Evolutionary conservation across 2,329 filamentous ascomycete species (phyloP).

Genomic region (Delphinella strobiligena): DNA sequence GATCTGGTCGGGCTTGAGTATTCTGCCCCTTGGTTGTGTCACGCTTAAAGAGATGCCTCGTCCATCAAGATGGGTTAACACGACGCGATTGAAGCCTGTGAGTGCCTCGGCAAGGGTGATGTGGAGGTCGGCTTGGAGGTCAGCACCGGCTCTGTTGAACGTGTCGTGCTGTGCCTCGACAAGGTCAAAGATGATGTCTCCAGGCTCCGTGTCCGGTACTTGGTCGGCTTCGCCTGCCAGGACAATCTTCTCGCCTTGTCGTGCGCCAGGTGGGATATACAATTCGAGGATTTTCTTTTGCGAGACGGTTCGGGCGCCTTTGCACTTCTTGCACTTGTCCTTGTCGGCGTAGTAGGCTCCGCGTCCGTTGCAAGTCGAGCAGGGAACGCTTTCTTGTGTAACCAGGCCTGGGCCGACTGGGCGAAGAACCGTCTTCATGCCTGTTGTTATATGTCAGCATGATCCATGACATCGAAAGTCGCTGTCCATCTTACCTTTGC

Average conservation of each 20-base stretch:
- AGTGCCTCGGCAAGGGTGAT: conserved; percentile 76
- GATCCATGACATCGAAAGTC: not conserved
- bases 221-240: conserved; percentile 93
- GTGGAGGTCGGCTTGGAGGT: conserved; percentile 70
- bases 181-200: conserved; percentile 85
- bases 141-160: conserved; percentile 73
- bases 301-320: conserved; percentile 74
- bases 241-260: conserved; percentile 76
- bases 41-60: conserved; percentile 75
- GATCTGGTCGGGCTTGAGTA: conserved; percentile 72
- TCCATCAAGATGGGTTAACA: conserved; percentile 85
- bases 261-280: conserved; percentile 76
- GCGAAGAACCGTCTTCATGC: conserved; percentile 63
- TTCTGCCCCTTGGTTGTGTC: conserved; percentile 56
- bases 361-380: conserved; percentile 72
- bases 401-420: conserved; percentile 80
- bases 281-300: conserved; percentile 93
- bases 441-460: conserved; percentile 19
- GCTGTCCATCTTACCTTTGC: conserved; percentile 43
- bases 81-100: conserved; percentile 78
- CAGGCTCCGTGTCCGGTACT: conserved; percentile 73
- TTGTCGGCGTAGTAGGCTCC: conserved; percentile 87
- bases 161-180: conserved; percentile 68
- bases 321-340: conserved; percentile 98
- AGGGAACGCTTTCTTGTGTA: conserved; percentile 66